Evolutionary conservation across 1,284 basidiomycete species (phyloP).

Genomic region (Puccinia horiana): DNA sequence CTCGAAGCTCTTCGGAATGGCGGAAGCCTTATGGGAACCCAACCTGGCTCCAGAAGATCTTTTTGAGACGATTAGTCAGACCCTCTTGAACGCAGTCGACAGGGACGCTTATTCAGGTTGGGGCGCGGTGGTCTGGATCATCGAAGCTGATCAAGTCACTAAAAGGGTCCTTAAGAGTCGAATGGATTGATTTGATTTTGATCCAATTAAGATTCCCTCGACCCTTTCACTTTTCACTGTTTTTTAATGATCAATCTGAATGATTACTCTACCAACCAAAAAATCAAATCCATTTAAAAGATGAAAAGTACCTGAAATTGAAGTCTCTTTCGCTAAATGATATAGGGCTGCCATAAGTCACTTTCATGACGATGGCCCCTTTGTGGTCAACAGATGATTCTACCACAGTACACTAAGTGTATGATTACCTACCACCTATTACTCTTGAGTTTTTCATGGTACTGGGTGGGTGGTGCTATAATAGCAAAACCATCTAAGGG

Average conservation of each 20-base stretch:
- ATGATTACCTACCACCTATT: too few relatives aligned
- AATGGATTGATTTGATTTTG: constrained; percentile 35
- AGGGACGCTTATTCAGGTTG: constrained; percentile 95
- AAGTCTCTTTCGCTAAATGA: too few relatives aligned
- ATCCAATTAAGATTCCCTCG: neutral
- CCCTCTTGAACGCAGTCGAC: constrained; percentile 90
- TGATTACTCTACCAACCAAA: too few relatives aligned
- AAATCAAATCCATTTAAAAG: too few relatives aligned
- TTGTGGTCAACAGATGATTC: too few relatives aligned
- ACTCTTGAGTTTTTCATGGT: too few relatives aligned
- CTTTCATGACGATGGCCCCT: too few relatives aligned
- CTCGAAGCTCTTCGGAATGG: constrained; percentile 92
- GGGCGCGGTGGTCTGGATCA: constrained; percentile 91
- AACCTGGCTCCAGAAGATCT: constrained; percentile 93
- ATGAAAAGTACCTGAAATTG: too few relatives aligned
- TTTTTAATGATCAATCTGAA: neutral
- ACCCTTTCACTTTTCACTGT: neutral
- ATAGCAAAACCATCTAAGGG: too few relatives aligned
- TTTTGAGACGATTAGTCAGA: constrained; percentile 98
- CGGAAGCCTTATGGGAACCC: constrained; percentile 97
- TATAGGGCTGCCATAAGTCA: too few relatives aligned
- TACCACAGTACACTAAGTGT: too few relatives aligned
- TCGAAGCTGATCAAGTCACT: constrained; percentile 66
- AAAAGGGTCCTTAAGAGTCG: constrained; percentile 38
- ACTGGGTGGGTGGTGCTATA: too few relatives aligned